A percentile compares a stretch with the other conserved stretches of the same genome.
Evolutionary conservation across 352 stramenopile species (phyloP).

Genomic region (Phytopythium ostracodes): DNA sequence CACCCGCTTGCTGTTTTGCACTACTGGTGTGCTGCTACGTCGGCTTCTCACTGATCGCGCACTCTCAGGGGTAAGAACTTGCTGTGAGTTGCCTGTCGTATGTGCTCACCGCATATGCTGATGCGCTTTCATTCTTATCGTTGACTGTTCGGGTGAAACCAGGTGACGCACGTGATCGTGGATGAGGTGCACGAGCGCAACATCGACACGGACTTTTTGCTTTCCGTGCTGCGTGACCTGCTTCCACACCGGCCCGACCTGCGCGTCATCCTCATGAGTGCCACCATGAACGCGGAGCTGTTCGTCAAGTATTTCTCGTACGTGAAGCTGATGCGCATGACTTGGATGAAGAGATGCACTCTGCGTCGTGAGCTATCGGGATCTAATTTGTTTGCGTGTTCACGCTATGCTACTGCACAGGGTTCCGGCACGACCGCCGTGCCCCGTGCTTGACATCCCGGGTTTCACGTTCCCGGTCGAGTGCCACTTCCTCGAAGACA

Average conservation of each 20-base stretch:
- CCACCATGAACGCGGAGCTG: slow-evolving; percentile 92
- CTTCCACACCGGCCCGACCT: slow-evolving; percentile 71
- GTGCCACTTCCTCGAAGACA: slow-evolving; percentile 74
- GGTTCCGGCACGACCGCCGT: slow-evolving; percentile 18
- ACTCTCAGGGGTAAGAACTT: slow-evolving; percentile 62
- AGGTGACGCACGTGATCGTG: slow-evolving; percentile 97
- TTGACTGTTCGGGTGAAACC: too few species aligned
- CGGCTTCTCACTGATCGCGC: slow-evolving; percentile 89
- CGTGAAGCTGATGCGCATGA: slow-evolving; percentile 1
- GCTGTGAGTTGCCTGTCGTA: background rate
- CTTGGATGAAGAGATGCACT: background rate
- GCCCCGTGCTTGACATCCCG: slow-evolving; percentile 80
- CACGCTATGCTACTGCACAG: background rate
- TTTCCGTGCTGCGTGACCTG: slow-evolving; percentile 89
- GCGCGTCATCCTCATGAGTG: slow-evolving; percentile 95
- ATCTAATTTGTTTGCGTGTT: background rate
- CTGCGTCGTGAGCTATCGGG: background rate
- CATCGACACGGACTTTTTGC: slow-evolving; percentile 95
- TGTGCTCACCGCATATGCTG: background rate
- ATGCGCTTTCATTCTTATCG: background rate
- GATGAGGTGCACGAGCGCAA: slow-evolving; percentile 98
- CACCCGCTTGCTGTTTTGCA: slow-evolving; percentile 95
- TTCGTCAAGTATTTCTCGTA: slow-evolving; percentile 87
- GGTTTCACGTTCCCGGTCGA: slow-evolving; percentile 84
- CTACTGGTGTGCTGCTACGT: slow-evolving; percentile 93